These are phyloP conservation scores for Tetrahymena elliotti DNA, from an alignment of 73 alveolate genomes.

Conservation along the genomic window DNA sequence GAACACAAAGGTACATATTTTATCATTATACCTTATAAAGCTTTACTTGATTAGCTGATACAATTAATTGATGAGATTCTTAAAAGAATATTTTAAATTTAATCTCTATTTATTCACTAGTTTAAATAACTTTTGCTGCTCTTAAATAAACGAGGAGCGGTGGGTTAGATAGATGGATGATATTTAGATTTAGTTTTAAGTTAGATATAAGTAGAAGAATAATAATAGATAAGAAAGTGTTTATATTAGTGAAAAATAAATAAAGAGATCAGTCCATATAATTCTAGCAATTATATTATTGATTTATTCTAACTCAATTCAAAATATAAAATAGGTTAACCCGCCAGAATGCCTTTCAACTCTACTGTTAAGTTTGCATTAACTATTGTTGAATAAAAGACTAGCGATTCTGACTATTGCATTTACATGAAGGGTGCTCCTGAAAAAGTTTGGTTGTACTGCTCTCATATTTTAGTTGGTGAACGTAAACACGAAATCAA, in stretches of 20 bases:
- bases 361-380: constrained; percentile 22
- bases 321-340: constrained; percentile 30
- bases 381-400: constrained; percentile 26
- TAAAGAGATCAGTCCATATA: background rate
- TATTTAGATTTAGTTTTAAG: background rate
- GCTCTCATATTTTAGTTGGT: constrained; percentile 16
- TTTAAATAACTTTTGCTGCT: too few relatives aligned
- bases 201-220: constrained; percentile 35
- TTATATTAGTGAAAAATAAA: background rate
- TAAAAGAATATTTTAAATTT: too few relatives aligned
- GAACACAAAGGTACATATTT: constrained; percentile 9
- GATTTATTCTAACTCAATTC: constrained; percentile 38
- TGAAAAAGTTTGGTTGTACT: constrained; percentile 64
- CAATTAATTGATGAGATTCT: background rate
- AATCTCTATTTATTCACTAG: background rate
- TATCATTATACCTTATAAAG: background rate
- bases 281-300: constrained; percentile 43
- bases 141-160: too few relatives aligned
- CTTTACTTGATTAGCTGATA: background rate
- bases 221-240: background rate
- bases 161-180: background rate
- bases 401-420: constrained; percentile 34
- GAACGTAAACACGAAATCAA: constrained; percentile 41
- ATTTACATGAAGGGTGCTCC: constrained; percentile 94
- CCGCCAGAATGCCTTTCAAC: constrained; percentile 41